A percentile compares a stretch with the other conserved stretches of the same genome.
Evolutionary conservation across 106 monocot genomes (phyloP).

Genomic region (Dioscorea zingiberensis): DNA sequence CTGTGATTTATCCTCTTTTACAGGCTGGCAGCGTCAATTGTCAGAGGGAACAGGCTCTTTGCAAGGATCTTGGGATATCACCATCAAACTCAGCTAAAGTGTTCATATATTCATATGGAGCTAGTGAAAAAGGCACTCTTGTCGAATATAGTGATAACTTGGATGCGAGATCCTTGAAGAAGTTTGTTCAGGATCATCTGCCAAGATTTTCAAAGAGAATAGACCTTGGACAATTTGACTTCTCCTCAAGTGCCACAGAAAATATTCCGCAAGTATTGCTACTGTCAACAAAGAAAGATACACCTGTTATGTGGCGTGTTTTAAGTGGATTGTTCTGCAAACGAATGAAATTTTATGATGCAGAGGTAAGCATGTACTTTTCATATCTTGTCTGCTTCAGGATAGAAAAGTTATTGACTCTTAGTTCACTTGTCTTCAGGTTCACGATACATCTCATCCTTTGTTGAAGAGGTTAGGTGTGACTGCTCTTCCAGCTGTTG

Average conservation of each 20-base stretch:
- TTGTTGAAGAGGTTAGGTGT: constrained; percentile 63
- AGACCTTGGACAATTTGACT: constrained; percentile 43
- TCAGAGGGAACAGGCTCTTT: constrained; percentile 48
- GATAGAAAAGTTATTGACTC: no score
- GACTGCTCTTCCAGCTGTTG: constrained; percentile 55
- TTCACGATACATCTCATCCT: constrained; percentile 57
- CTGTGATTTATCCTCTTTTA: background rate
- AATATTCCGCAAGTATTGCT: constrained; percentile 77
- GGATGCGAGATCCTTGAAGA: constrained; percentile 58
- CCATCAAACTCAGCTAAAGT: constrained; percentile 30
- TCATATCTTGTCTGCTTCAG: background rate
- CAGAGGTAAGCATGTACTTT: constrained; percentile 43
- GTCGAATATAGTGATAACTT: constrained; percentile 57
- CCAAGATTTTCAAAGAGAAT: constrained; percentile 77
- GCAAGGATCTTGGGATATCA: constrained; percentile 63
- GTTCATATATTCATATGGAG: constrained; percentile 63
- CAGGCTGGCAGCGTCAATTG: constrained; percentile 88
- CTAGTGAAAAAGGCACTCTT: constrained; percentile 43
- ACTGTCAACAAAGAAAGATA: constrained; percentile 81
- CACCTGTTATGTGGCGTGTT: constrained; percentile 82
- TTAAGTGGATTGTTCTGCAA: constrained; percentile 77
- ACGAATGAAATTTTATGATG: constrained; percentile 63
- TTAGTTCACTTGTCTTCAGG: constrained; percentile 42
- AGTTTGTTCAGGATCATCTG: constrained; percentile 63
- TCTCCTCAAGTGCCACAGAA: constrained; percentile 21